Conservation (phyloP, 1,284 basidiomycete species). For the Tremellales sp. region DNA sequence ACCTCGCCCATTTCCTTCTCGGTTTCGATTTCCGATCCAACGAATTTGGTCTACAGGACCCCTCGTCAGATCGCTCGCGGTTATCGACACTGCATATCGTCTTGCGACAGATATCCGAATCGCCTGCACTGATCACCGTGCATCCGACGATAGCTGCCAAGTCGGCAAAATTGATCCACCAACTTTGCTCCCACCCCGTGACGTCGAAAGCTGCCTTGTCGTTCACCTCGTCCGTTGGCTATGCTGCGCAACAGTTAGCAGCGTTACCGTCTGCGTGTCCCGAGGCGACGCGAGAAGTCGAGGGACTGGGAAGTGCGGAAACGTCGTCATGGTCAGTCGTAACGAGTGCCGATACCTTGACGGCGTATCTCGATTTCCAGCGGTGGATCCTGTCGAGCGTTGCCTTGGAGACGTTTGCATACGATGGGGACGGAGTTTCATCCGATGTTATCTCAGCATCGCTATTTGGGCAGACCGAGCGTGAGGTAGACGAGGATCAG, state of each 20-base stretch:
- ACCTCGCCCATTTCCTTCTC: slow-evolving; percentile 83
- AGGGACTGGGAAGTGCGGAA: slow-evolving; percentile 61
- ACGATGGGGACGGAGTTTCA: slow-evolving; percentile 71
- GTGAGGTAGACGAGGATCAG: slow-evolving; percentile 59
- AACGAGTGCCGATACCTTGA: slow-evolving; percentile 69
- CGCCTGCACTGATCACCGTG: slow-evolving; percentile 59
- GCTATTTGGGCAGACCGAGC: slow-evolving; percentile 59
- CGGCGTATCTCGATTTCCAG: slow-evolving; percentile 75
- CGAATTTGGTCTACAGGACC: slow-evolving; percentile 49
- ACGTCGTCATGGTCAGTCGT: slow-evolving; percentile 67
- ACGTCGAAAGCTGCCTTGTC: slow-evolving; percentile 80
- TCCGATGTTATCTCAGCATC: slow-evolving; percentile 68
- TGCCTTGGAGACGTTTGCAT: slow-evolving; percentile 83
- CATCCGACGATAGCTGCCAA: slow-evolving; percentile 82
- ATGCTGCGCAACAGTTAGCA: slow-evolving; percentile 78
- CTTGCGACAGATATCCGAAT: slow-evolving; percentile 68
- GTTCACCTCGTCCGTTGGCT: slow-evolving; percentile 84
- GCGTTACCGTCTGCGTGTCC: slow-evolving; percentile 50
- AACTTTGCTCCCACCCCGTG: slow-evolving; percentile 78
- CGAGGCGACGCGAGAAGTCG: slow-evolving; percentile 51
- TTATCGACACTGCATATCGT: slow-evolving; percentile 76
- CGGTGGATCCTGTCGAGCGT: slow-evolving; percentile 81
- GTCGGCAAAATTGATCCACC: slow-evolving; percentile 76
- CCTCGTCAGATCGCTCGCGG: slow-evolving; percentile 62
- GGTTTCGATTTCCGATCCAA: slow-evolving; percentile 61